Base-by-base conservation (phyloP, 352 stramenopile species). In the Phytophthora hibernalis region DNA sequence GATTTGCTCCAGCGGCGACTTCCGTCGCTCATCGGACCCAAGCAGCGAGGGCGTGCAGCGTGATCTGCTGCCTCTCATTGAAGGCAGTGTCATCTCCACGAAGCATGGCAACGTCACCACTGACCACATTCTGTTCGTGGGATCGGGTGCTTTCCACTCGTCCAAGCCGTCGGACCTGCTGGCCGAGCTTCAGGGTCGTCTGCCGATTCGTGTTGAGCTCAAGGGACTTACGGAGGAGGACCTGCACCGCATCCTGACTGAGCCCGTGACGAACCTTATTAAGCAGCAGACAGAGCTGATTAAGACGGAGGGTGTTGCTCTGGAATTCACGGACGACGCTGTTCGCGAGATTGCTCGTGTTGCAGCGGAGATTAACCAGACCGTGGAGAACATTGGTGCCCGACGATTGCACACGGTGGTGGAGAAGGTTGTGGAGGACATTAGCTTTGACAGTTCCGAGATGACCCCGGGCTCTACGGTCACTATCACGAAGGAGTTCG, bases 61-160 rank as follows among this genome's bases (percentile, higher is more conserved):
- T 56, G 98, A 99, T 65, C 67, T 99, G 58, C 82, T 99, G 53
- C 98, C 98, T 42, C 80, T 99, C 20, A 98, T 99, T 63, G 98
- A 99, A 89, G 98, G 98, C 40, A 98, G 92, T 22, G 97, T 97
- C 24, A 96, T 98, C 77, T 98, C 87, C 47, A 99, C 97, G n/a
- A 99, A 99, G 82, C 94, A 99, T 76, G 98, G 98, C 52, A 99
- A 99, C 77, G 93, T 99, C 20, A 99, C 98, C 83, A 99, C 98
- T 55, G 97, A 99, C 82, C 98, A 99, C 81, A 99, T 99, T 58
- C 65, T 99, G 45, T 99, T 99, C 65, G 97, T 99, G 68, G 96
- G 90, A 2, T 98, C 93, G 22, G 97, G 97, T 45, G 97, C 98
- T 33, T 99, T 99, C 80, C 96, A 99, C 85, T 90, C 92, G 38